A percentile compares a stretch with the other conserved stretches of the same genome.
These are phyloP conservation scores for Citrullus amarus DNA, from an alignment of 306 rosid genomes.

Conservation along the genomic window DNA sequence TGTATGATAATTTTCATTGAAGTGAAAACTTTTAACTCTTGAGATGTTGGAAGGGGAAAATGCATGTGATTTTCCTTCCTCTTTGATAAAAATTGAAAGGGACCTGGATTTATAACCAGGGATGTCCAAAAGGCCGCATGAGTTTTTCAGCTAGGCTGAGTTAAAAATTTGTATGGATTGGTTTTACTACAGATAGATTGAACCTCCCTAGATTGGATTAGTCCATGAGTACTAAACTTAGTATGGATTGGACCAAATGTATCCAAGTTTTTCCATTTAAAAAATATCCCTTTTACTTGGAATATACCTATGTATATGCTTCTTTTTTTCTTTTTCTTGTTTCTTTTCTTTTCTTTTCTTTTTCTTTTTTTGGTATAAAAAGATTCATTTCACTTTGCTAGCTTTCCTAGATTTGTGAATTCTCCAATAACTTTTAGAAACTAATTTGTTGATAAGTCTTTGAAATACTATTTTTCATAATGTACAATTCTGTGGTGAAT, in stretches of 20 bases:
- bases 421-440: background rate
- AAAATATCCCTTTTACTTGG: background rate
- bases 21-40: background rate
- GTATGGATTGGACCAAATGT: background rate
- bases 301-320: background rate
- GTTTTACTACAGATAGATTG: background rate
- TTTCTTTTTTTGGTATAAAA: too few relatives aligned
- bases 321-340: too few relatives aligned
- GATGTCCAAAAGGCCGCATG: background rate
- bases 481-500: background rate
- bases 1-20: background rate
- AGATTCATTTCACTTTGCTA: background rate
- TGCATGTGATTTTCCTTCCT: background rate
- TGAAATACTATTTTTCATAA: background rate
- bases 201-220: background rate
- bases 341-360: too few relatives aligned
- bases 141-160: background rate
- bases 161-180: background rate
- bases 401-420: background rate
- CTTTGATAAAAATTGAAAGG: background rate
- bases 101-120: background rate
- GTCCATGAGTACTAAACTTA: background rate
- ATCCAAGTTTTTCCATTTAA: background rate
- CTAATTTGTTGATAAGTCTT: background rate
- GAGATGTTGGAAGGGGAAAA: background rate